Evolutionary conservation across 345 rosid species (phyloP).

Genomic region (Pistacia integerrima): DNA sequence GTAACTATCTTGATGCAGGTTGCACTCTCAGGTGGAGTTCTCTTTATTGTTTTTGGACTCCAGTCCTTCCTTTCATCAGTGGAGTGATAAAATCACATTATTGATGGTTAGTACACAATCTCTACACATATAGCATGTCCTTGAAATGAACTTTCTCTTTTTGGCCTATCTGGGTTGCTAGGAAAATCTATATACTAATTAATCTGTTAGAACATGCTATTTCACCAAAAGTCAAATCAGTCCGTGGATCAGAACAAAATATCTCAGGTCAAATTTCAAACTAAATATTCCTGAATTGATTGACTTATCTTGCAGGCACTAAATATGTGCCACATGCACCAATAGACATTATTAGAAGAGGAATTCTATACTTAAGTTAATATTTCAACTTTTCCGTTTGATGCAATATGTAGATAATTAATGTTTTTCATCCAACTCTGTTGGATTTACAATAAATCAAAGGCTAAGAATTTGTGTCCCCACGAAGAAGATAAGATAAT

Average conservation of each 20-base stretch:
- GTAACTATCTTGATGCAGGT: conserved; percentile 52
- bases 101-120: conserved; percentile 35
- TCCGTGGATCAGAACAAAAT: not conserved
- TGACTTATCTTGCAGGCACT: not conserved
- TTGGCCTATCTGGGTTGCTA: not conserved
- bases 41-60: conserved; percentile 82
- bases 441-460: too few species aligned
- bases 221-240: not conserved
- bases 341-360: too few species aligned
- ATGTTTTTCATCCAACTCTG: too few species aligned
- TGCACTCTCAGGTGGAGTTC: conserved; percentile 86
- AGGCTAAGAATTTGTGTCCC: too few species aligned
- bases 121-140: not conserved
- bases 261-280: not conserved
- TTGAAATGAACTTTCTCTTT: conserved; percentile 6
- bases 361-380: too few species aligned
- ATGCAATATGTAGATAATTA: too few species aligned
- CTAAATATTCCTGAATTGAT: not conserved
- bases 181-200: not conserved
- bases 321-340: too few species aligned
- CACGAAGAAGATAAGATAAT: too few species aligned
- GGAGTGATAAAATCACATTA: conserved; percentile 32
- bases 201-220: not conserved
- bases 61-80: conserved; percentile 79
- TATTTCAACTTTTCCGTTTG: too few species aligned